Percentiles rank a stretch among this genome's conserved stretches.
These are phyloP conservation scores for Schwanniomyces occidentalis DNA, from an alignment of 805 yeast species.

Conservation along the genomic window DNA sequence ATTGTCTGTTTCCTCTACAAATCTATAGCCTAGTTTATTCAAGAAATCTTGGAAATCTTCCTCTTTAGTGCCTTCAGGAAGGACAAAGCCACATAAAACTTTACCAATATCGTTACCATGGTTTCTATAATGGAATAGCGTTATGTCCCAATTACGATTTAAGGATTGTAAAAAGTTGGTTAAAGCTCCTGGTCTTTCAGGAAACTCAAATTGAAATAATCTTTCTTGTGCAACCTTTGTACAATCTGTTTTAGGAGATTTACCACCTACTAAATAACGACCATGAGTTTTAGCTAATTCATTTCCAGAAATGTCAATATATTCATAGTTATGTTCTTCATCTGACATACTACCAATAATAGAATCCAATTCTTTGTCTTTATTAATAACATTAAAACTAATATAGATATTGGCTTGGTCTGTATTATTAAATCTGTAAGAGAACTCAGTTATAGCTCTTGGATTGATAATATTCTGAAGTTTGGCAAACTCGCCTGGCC, in stretches of 20 bases:
- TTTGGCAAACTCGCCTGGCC: slow-evolving; percentile 84
- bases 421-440: slow-evolving; percentile 69
- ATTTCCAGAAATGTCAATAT: slow-evolving; percentile 84
- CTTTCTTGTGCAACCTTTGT: slow-evolving; percentile 65
- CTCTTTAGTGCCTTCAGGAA: slow-evolving; percentile 66
- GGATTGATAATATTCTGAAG: slow-evolving; percentile 81
- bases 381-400: slow-evolving; percentile 80
- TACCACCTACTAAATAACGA: slow-evolving; percentile 94
- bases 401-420: slow-evolving; percentile 77
- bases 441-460: slow-evolving; percentile 89
- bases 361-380: slow-evolving; percentile 67
- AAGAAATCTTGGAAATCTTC: slow-evolving; percentile 68
- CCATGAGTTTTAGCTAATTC: slow-evolving; percentile 97
- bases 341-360: slow-evolving; percentile 60
- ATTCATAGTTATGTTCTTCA: slow-evolving; percentile 62
- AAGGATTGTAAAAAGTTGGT: slow-evolving; percentile 72
- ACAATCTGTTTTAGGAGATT: slow-evolving; percentile 43
- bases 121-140: slow-evolving; percentile 94
- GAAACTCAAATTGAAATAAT: slow-evolving; percentile 85
- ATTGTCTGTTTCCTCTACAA: slow-evolving; percentile 80
- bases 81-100: slow-evolving; percentile 84
- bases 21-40: slow-evolving; percentile 70
- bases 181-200: slow-evolving; percentile 96
- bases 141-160: slow-evolving; percentile 83
- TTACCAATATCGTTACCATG: slow-evolving; percentile 95